Evolutionary conservation across 495 filamentous ascomycete species (phyloP).

Genomic region (Penicillium taxi): DNA sequence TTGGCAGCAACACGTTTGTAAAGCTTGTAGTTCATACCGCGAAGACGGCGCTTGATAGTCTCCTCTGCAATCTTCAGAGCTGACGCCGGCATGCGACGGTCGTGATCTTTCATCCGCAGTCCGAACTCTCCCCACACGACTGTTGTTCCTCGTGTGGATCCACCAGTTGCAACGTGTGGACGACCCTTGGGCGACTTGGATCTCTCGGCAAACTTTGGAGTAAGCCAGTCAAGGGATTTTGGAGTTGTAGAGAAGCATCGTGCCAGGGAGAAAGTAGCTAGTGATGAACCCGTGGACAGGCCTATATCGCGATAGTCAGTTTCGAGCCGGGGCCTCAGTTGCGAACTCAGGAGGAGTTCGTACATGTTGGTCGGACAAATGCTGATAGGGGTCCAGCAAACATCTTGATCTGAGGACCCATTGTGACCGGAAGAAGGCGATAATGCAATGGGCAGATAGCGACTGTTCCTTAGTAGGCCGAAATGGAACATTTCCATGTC

Average conservation of each 20-base stretch:
- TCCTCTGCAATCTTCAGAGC: slow-evolving; percentile 87
- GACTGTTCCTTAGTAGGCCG: too few relatives aligned
- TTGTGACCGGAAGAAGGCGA: slow-evolving; percentile 15
- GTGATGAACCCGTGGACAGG: slow-evolving; percentile 21
- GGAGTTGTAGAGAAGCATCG: slow-evolving; percentile 71
- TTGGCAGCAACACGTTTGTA: slow-evolving; percentile 87
- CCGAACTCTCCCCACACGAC: slow-evolving; percentile 96
- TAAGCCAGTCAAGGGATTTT: slow-evolving; percentile 62
- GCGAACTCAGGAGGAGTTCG: slow-evolving; percentile 6
- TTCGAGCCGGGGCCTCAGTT: slow-evolving; percentile 3
- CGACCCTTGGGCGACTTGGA: slow-evolving; percentile 87
- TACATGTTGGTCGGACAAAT: slow-evolving; percentile 31
- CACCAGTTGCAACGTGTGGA: slow-evolving; percentile 80
- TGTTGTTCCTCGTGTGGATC: slow-evolving; percentile 84
- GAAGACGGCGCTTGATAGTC: slow-evolving; percentile 76
- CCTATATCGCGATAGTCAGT: slow-evolving; percentile 24
- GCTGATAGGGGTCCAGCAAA: slow-evolving; percentile 32
- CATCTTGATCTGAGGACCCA: slow-evolving; percentile 34
- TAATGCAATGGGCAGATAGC: background rate
- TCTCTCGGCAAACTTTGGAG: slow-evolving; percentile 63
- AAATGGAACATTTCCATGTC: slow-evolving; percentile 27
- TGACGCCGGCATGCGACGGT: slow-evolving; percentile 78
- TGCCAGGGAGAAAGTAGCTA: slow-evolving; percentile 28
- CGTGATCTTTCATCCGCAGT: slow-evolving; percentile 86
- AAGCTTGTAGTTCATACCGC: slow-evolving; percentile 86